Evolutionary conservation across 1,284 basidiomycete genomes (phyloP), one percentile per base, ranked within the genome.

Genomic region (Puccinia brachypodii): DNA sequence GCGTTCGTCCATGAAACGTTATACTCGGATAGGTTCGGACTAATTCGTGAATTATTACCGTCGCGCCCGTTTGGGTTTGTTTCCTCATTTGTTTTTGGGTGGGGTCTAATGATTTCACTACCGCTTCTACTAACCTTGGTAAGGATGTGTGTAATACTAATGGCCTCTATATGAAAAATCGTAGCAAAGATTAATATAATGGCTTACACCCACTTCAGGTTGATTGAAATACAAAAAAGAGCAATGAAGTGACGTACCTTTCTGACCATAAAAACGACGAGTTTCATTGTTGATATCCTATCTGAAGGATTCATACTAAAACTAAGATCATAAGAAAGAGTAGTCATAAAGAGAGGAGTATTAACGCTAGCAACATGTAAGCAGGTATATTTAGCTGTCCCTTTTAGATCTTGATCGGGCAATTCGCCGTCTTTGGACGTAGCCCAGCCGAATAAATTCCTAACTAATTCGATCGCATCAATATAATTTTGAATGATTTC

Each of bases 51-150:
- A 95, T 89, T 73, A 99, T 97, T 84, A 98, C 94, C 0, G 96
- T 98, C 0, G 95, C 96, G 0, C 94, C 91, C 84, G 96, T 93
- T 74, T 94, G 88, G 1, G 98, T 92, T 0, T 93, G 93, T 66
- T 97, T 94, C 19, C 97, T 90, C 85, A 93, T 91, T 14, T 91
- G 88, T 36, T 79, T 79, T 0, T 91, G 93, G 84, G 94, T 96
- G 14, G 96, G 97, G 87, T 99, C 96, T 60, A 99, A 89, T 9
- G 94, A 97, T 86, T 96, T 97, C 31, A 99, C 95, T 0, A 99
- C 95, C 0, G 95, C 95, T 86, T 99, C 96, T 85, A 95, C 92
- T 56, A 98, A 88, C 38, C 92, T 90, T 0, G 96, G 94, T 44
- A 99, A 88, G 84, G 93, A 94, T 14, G 93, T 91, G 84, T 94